Conservation (phyloP, 2,329 filamentous ascomycete species). For the Aspergillus oerlinghausenensis region DNA sequence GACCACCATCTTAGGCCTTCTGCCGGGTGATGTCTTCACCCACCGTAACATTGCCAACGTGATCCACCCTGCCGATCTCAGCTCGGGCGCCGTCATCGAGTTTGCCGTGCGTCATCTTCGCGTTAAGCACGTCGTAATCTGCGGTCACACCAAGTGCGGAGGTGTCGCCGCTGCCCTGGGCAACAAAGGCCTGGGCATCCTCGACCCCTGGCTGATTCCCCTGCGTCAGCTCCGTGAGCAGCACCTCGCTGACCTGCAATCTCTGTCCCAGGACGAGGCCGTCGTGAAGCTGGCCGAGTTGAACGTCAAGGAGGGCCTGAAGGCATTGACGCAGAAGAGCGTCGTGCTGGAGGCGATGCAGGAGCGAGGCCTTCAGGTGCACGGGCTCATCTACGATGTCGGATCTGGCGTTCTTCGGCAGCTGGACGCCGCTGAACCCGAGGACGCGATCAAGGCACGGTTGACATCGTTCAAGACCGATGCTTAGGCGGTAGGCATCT, state of each 20-base stretch:
- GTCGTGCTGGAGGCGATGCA: constrained; percentile 65
- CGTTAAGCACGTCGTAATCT: constrained; percentile 59
- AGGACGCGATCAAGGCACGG: constrained; percentile 36
- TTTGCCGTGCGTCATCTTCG: constrained; percentile 70
- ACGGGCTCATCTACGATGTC: constrained; percentile 73
- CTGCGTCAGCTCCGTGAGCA: constrained; percentile 52
- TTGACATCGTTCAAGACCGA: constrained; percentile 38
- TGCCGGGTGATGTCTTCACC: constrained; percentile 81
- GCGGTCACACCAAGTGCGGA: constrained; percentile 58
- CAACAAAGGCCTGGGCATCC: constrained; percentile 54
- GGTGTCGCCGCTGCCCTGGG: constrained; percentile 53
- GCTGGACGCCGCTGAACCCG: constrained; percentile 44
- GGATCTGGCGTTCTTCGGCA: constrained; percentile 51
- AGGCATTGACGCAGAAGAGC: constrained; percentile 63
- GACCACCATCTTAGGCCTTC: constrained; percentile 71
- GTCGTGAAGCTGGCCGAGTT: constrained; percentile 65
- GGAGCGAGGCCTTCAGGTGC: constrained; percentile 67
- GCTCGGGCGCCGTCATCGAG: constrained; percentile 69
- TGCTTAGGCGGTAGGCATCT: constrained; percentile 2
- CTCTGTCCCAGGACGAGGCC: constrained; percentile 45
- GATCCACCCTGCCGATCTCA: constrained; percentile 69
- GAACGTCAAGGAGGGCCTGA: constrained; percentile 67
- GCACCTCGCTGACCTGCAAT: constrained; percentile 48
- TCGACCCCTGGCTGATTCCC: constrained; percentile 60
- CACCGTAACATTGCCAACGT: constrained; percentile 91